Percentiles rank a stretch among this genome's conserved stretches.
phyloP scores from a whole-genome alignment of 1,284 basidiomycete genomes.

The Lignosus rhinocerotis region DNA sequence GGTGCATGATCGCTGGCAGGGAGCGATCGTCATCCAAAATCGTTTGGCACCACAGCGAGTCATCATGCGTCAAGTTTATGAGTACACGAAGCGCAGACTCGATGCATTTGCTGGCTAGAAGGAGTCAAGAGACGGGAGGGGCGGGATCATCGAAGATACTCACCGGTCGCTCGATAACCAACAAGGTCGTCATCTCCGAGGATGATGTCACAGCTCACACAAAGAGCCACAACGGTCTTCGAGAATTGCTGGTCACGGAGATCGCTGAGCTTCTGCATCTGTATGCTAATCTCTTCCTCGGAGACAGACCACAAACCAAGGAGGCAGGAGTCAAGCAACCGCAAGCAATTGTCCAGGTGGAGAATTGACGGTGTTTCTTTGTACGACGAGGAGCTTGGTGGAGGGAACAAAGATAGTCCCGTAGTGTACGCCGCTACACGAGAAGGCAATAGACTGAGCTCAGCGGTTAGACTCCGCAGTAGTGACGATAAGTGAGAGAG shows the following conservation, averaged over 20 bases:
- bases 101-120: conserved; percentile 47
- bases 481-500: conserved; percentile 35
- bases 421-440: conserved; percentile 43
- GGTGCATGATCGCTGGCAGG: conserved; percentile 47
- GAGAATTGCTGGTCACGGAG: conserved; percentile 34
- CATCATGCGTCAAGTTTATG: conserved; percentile 66
- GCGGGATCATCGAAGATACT: background rate
- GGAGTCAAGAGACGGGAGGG: conserved; percentile 1
- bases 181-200: conserved; percentile 27
- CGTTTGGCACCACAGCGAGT: conserved; percentile 51
- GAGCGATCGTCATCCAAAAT: conserved; percentile 45
- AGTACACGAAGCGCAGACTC: conserved; percentile 63
- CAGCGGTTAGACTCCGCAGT: conserved; percentile 36
- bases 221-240: conserved; percentile 46
- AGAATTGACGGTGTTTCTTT: conserved; percentile 40
- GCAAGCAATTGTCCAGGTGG: conserved; percentile 56
- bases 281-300: conserved; percentile 22
- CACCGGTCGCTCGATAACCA: conserved; percentile 23
- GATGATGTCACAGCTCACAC: conserved; percentile 39
- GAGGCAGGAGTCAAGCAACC: conserved; percentile 61
- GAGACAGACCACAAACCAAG: conserved; percentile 51
- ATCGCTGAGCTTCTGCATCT: conserved; percentile 19
- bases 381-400: conserved; percentile 22
- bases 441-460: conserved; percentile 40
- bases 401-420: conserved; percentile 43